Percentiles rank a stretch among this genome's conserved stretches.
phyloP scores from a whole-genome alignment of 805 yeast species.

The Danielia reshetovae region DNA sequence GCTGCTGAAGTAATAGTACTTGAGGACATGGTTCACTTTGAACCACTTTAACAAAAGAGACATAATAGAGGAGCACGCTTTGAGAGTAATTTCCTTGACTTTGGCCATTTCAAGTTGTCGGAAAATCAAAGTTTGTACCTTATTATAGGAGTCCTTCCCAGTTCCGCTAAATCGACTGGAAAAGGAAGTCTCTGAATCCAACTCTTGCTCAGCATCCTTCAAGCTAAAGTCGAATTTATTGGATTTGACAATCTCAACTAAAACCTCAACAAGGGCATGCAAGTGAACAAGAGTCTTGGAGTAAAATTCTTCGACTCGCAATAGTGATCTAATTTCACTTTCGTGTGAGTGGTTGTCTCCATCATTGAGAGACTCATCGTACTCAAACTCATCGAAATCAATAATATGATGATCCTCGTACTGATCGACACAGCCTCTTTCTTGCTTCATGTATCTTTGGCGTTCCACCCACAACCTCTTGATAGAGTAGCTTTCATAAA shows the following conservation, averaged over 20 bases:
- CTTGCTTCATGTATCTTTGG: constrained; percentile 66
- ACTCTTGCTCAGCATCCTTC: constrained; percentile 32
- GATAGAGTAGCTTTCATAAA: constrained; percentile 63
- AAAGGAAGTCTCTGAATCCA: constrained; percentile 30
- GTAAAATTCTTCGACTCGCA: constrained; percentile 62
- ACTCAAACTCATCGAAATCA: background rate
- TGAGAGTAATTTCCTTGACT: constrained; percentile 60
- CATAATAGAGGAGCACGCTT: constrained; percentile 54
- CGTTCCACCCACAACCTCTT: constrained; percentile 71
- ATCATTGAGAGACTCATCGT: constrained; percentile 19
- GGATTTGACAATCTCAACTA: constrained; percentile 60
- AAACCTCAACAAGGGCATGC: constrained; percentile 59
- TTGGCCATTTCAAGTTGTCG: constrained; percentile 52
- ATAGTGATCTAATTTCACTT: constrained; percentile 39
- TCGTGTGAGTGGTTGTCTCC: constrained; percentile 22
- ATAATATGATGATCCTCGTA: constrained; percentile 13
- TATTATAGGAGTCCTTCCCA: constrained; percentile 2
- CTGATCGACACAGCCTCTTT: constrained; percentile 47
- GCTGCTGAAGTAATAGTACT: constrained; percentile 69
- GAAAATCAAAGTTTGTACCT: constrained; percentile 18
- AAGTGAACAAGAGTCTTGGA: constrained; percentile 47
- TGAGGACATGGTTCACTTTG: constrained; percentile 70
- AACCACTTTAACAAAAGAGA: constrained; percentile 67
- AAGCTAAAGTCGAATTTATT: constrained; percentile 38
- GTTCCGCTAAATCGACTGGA: constrained; percentile 14